Conservation (phyloP, 192 early-diverging fungal species). For the Gigaspora rosea region DNA sequence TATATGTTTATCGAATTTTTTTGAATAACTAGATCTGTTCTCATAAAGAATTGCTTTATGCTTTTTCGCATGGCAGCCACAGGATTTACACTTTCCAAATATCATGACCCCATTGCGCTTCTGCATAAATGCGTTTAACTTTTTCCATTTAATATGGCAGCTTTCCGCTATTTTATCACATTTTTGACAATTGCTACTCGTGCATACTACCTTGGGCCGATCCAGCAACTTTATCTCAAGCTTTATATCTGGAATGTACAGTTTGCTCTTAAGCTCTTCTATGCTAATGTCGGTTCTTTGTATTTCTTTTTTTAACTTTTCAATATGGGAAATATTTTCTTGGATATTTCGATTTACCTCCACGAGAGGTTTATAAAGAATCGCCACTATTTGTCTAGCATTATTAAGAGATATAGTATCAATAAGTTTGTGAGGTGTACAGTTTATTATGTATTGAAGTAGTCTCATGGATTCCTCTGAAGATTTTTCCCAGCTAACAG, state of each 20-base stretch:
- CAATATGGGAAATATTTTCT: conserved; percentile 22
- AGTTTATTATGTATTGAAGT: conserved; percentile 19
- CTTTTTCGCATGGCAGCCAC: conserved; percentile 35
- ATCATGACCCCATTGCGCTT: neutral
- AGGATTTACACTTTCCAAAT: conserved; percentile 28
- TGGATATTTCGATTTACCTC: conserved; percentile 32
- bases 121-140: too few species aligned
- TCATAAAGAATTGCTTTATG: conserved; percentile 34
- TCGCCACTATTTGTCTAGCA: conserved; percentile 28
- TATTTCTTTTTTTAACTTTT: conserved; percentile 28
- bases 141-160: too few species aligned
- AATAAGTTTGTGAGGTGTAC: conserved; percentile 32
- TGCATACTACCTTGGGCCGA: conserved; percentile 36
- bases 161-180: too few species aligned
- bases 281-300: conserved; percentile 26
- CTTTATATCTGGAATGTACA: conserved; percentile 32
- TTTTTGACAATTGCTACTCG: conserved; percentile 13
- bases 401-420: conserved; percentile 40
- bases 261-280: conserved; percentile 27
- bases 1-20: conserved; percentile 26
- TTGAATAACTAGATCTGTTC: conserved; percentile 19
- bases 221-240: conserved; percentile 16
- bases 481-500: conserved; percentile 37
- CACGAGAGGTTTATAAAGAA: conserved; percentile 32
- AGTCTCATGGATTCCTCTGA: conserved; percentile 31